A percentile compares a stretch with the other conserved stretches of the same genome.
Evolutionary conservation across 164 flowering plant species (phyloP).

Genomic region (Magnolia kwangsiensis): DNA sequence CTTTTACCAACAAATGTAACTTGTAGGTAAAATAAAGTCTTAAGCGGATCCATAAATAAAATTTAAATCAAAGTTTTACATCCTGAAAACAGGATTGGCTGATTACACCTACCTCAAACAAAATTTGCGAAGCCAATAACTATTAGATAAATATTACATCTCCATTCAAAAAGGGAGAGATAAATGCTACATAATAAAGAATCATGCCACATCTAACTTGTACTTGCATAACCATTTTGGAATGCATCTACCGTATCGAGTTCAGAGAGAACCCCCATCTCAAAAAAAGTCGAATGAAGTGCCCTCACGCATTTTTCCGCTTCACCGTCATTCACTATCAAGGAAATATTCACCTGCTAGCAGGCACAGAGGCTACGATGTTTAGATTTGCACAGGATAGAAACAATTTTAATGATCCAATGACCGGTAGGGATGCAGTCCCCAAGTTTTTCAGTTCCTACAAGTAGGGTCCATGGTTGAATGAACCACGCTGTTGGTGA

Average conservation of each 20-base stretch:
- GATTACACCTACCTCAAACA: neutral
- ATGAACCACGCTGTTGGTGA: too few species aligned
- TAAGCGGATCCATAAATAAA: too few species aligned
- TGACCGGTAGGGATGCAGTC: too few species aligned
- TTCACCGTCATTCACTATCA: constrained; percentile 77
- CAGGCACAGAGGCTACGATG: neutral
- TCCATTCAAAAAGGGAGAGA: neutral
- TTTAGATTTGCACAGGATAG: too few species aligned
- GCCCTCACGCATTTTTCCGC: constrained; percentile 73
- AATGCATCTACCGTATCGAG: constrained; percentile 8
- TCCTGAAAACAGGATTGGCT: neutral
- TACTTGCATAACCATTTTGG: neutral
- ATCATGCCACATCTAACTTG: neutral
- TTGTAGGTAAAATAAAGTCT: too few species aligned
- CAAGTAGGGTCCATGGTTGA: neutral
- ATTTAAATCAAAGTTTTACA: too few species aligned
- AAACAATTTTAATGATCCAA: too few species aligned
- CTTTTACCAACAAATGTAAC: too few species aligned
- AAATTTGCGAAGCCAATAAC: neutral
- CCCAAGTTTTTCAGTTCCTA: neutral
- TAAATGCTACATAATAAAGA: neutral
- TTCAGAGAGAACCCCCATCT: constrained; percentile 32
- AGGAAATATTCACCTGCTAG: constrained; percentile 71
- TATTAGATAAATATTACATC: neutral
- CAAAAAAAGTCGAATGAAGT: constrained; percentile 66